A percentile compares a stretch with the other conserved stretches of the same genome.
Conservation (phyloP, 768 basidiomycete species). For the Arthromyces matolae region DNA sequence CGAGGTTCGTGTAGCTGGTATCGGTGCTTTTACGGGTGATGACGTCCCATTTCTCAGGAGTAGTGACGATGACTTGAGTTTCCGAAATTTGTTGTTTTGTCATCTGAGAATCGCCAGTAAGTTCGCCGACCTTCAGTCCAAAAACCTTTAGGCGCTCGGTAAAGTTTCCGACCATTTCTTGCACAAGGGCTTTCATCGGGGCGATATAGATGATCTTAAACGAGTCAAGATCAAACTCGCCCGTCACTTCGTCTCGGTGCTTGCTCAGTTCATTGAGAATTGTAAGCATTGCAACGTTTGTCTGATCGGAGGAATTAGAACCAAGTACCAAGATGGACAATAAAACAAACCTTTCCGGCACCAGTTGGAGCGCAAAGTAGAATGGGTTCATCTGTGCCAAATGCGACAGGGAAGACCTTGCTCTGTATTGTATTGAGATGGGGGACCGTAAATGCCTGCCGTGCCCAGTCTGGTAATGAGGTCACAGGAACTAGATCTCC, state of each 20-base stretch:
- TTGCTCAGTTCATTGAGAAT: slow-evolving; percentile 90
- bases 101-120: slow-evolving; percentile 97
- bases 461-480: slow-evolving; percentile 80
- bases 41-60: slow-evolving; percentile 99
- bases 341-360: slow-evolving; percentile 87
- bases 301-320: slow-evolving; percentile 46
- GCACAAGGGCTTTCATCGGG: slow-evolving; percentile 98
- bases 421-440: slow-evolving; percentile 90
- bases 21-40: slow-evolving; percentile 98
- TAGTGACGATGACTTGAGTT: slow-evolving; percentile 97
- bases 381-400: slow-evolving; percentile 92
- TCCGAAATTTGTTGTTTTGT: slow-evolving; percentile 96
- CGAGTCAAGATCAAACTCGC: slow-evolving; percentile 75
- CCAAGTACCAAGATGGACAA: not conserved
- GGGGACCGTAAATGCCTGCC: slow-evolving; percentile 78
- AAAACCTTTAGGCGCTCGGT: slow-evolving; percentile 61
- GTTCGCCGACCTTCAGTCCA: slow-evolving; percentile 86
- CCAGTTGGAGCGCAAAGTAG: slow-evolving; percentile 97
- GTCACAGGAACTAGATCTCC: slow-evolving; percentile 71
- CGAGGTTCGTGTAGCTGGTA: slow-evolving; percentile 94
- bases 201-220: slow-evolving; percentile 99
- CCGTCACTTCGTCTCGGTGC: slow-evolving; percentile 78
- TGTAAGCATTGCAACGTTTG: slow-evolving; percentile 95
- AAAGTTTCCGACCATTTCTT: slow-evolving; percentile 98
- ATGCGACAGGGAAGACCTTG: slow-evolving; percentile 88